A percentile compares a stretch with the other conserved stretches of the same genome.
phyloP scores from a whole-genome alignment of 768 basidiomycete species.

The Clathrus columnatus region DNA sequence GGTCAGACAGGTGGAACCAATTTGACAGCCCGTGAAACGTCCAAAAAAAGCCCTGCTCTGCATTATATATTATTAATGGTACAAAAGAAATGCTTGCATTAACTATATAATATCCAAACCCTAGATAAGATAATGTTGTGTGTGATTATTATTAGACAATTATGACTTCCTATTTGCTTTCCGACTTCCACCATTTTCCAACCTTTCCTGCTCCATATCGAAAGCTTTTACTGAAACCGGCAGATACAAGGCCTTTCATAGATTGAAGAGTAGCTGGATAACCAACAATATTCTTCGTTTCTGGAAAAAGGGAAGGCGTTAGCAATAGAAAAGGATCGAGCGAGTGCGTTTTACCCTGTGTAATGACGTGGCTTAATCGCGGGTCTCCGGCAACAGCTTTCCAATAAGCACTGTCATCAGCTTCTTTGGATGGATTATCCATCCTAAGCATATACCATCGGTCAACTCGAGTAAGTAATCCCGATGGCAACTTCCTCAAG shows the following conservation, averaged over 20 bases:
- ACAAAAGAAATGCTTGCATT: too few species aligned
- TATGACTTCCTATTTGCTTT: too few species aligned
- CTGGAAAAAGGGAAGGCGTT: constrained; percentile 29
- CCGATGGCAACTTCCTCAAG: constrained; percentile 69
- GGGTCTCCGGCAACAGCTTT: constrained; percentile 58
- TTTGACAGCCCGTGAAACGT: too few species aligned
- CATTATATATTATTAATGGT: too few species aligned
- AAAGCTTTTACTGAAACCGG: constrained; percentile 70
- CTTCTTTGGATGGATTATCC: constrained; percentile 31
- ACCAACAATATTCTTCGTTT: constrained; percentile 70
- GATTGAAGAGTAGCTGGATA: constrained; percentile 79
- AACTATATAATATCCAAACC: too few species aligned
- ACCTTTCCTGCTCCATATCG: constrained; percentile 72
- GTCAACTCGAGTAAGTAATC: constrained; percentile 50
- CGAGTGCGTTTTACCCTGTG: constrained; percentile 34
- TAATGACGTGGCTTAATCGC: constrained; percentile 42
- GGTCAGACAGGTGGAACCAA: too few species aligned
- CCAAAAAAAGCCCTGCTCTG: too few species aligned
- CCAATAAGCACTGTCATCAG: constrained; percentile 74
- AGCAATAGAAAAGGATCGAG: not conserved
- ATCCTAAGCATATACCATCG: constrained; percentile 33
- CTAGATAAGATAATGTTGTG: too few species aligned
- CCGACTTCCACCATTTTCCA: constrained; percentile 81
- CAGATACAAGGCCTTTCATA: constrained; percentile 77
- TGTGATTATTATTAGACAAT: too few species aligned